Evolutionary conservation across 441 rosid genomes (phyloP).

Genomic region (Bruguiera hainesii): DNA sequence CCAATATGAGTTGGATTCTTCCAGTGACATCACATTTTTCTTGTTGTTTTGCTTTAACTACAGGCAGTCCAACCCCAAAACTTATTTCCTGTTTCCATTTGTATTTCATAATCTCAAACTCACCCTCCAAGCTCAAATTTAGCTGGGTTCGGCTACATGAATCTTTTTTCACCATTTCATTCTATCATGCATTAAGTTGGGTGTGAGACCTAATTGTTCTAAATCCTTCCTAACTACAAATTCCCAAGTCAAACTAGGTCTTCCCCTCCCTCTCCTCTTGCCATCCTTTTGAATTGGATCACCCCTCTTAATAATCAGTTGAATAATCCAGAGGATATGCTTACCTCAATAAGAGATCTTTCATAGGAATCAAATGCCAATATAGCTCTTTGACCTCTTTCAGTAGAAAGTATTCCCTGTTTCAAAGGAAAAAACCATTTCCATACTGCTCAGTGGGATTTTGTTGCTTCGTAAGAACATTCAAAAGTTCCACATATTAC

Average conservation of each 20-base stretch:
- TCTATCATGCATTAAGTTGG: too few relatives aligned
- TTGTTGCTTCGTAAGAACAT: too few relatives aligned
- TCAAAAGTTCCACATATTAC: too few relatives aligned
- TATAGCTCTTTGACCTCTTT: slow-evolving; percentile 77
- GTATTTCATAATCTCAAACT: neutral
- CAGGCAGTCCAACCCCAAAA: neutral
- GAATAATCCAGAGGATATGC: slow-evolving; percentile 20
- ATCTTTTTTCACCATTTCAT: too few relatives aligned
- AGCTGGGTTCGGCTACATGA: too few relatives aligned
- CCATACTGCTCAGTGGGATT: too few relatives aligned
- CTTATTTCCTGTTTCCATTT: neutral
- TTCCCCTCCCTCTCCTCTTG: too few relatives aligned
- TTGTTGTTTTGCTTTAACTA: neutral
- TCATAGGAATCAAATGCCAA: slow-evolving; percentile 64
- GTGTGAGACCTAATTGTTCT: too few relatives aligned
- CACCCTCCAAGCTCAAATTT: too few relatives aligned
- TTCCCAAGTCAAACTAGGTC: too few relatives aligned
- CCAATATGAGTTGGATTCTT: neutral
- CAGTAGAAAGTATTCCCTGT: slow-evolving; percentile 97
- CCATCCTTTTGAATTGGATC: too few relatives aligned
- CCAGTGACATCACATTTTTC: neutral
- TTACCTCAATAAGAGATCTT: slow-evolving; percentile 84
- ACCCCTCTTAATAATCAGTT: neutral
- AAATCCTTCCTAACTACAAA: too few relatives aligned
- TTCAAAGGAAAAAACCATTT: slow-evolving; percentile 13